Evolutionary conservation across 768 basidiomycete species (phyloP).

Genomic region (Rhodotorula taiwanensis): DNA sequence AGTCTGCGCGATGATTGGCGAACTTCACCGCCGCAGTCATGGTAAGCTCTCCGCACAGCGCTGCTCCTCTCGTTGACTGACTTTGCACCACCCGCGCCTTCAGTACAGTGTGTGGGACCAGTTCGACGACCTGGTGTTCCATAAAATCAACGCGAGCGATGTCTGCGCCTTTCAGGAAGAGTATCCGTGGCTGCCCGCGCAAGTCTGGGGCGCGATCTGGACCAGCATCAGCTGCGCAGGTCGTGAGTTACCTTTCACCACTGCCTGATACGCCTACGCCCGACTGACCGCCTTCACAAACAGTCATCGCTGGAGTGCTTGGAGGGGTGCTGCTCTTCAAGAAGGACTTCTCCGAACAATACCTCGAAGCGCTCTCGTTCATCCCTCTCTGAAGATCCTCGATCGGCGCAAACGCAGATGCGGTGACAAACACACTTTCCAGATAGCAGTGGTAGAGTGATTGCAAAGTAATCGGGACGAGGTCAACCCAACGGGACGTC

Average conservation of each 20-base stretch:
- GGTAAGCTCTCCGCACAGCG: neutral
- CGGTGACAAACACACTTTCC: too few species aligned
- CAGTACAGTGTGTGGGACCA: constrained; percentile 32
- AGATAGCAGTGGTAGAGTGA: too few species aligned
- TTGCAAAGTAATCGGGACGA: too few species aligned
- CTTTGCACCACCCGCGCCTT: neutral
- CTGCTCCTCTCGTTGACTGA: neutral
- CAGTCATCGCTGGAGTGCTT: constrained; percentile 17
- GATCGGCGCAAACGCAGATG: too few species aligned
- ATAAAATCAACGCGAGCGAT: constrained; percentile 25
- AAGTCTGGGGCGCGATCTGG: constrained; percentile 29
- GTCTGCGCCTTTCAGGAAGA: constrained; percentile 17
- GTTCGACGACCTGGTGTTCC: constrained; percentile 25
- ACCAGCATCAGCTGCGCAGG: constrained; percentile 7
- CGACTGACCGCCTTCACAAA: neutral
- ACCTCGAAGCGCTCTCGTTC: neutral
- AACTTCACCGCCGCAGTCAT: constrained; percentile 7
- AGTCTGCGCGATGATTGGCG: neutral
- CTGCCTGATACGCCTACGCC: neutral
- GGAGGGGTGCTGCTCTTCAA: constrained; percentile 25
- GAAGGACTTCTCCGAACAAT: constrained; percentile 22
- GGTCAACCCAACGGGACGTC: too few species aligned
- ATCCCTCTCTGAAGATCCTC: constrained; percentile 1
- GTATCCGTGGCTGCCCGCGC: constrained; percentile 27
- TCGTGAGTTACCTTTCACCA: neutral